These are phyloP conservation scores for Dothideomycetes sp. DNA, from an alignment of 2,329 filamentous ascomycete species.

Conservation along the genomic window DNA sequence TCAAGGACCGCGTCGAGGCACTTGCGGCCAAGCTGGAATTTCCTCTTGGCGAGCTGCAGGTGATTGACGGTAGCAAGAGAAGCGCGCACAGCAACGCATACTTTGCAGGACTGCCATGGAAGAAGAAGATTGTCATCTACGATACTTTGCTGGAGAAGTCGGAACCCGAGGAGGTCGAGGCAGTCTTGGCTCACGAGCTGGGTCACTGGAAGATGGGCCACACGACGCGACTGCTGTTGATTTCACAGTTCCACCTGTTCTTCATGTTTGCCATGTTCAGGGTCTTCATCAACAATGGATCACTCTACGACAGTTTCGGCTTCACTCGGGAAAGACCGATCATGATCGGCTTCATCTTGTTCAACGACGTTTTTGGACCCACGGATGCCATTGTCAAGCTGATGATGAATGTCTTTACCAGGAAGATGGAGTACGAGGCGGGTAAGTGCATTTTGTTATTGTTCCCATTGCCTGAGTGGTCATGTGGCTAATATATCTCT, in stretches of 20 bases:
- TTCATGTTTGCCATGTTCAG: slow-evolving; percentile 96
- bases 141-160: slow-evolving; percentile 96
- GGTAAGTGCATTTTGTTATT: slow-evolving; percentile 34
- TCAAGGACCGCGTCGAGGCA: slow-evolving; percentile 80
- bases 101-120: slow-evolving; percentile 97
- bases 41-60: slow-evolving; percentile 82
- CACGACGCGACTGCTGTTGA: slow-evolving; percentile 81
- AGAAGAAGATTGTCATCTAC: slow-evolving; percentile 99
- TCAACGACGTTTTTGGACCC: slow-evolving; percentile 89
- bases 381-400: slow-evolving; percentile 94
- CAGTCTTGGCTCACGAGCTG: slow-evolving; percentile 88
- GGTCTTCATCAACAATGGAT: slow-evolving; percentile 91
- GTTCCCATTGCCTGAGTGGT: slow-evolving; percentile 1
- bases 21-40: slow-evolving; percentile 79
- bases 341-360: slow-evolving; percentile 93
- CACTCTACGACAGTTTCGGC: slow-evolving; percentile 82
- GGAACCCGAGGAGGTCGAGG: slow-evolving; percentile 81
- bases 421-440: slow-evolving; percentile 92
- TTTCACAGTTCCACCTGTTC: slow-evolving; percentile 76
- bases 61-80: slow-evolving; percentile 86
- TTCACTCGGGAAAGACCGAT: slow-evolving; percentile 77
- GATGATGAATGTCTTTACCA: slow-evolving; percentile 88
- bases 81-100: slow-evolving; percentile 85
- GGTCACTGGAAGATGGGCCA: slow-evolving; percentile 96
- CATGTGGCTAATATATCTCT: slow-evolving; percentile 6